phyloP scores from a whole-genome alignment of 2,329 filamentous ascomycete genomes.

The Diaporthe ilicicola region DNA sequence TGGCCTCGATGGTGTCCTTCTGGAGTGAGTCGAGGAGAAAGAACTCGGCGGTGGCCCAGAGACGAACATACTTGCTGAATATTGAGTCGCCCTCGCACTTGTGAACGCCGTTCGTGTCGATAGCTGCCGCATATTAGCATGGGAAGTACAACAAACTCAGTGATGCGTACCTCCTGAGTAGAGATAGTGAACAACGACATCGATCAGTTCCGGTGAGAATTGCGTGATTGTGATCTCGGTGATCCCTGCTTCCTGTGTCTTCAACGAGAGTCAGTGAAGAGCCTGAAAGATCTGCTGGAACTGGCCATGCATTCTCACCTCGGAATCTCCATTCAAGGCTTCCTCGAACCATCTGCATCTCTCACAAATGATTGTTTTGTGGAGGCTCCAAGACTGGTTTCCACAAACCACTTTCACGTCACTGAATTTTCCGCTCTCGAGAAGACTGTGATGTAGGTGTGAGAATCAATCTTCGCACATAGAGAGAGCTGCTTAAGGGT shows the following conservation, averaged over 20 bases:
- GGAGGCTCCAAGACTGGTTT: not conserved
- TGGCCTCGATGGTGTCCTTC: not conserved
- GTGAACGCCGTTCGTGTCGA: not conserved
- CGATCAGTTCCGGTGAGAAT: not conserved
- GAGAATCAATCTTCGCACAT: too few species aligned
- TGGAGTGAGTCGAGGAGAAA: not conserved
- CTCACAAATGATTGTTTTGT: slow-evolving; percentile 1
- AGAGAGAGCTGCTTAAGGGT: too few species aligned
- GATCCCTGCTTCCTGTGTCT: not conserved
- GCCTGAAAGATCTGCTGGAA: too few species aligned
- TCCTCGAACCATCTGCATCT: slow-evolving; percentile 1
- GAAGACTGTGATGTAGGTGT: not conserved
- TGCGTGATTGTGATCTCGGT: not conserved
- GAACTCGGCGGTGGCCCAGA: slow-evolving; percentile 1
- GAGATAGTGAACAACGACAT: not conserved
- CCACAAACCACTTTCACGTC: not conserved
- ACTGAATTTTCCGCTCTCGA: not conserved
- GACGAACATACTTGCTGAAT: not conserved
- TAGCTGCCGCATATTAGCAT: not conserved
- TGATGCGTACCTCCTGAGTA: slow-evolving; percentile 2
- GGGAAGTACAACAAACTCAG: not conserved
- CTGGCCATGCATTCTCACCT: not conserved
- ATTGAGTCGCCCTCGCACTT: not conserved
- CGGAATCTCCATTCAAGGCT: not conserved
- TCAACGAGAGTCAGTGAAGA: not conserved